Evolutionary conservation across 495 filamentous ascomycete species (phyloP).

Genomic region (Xylaria telfairii): DNA sequence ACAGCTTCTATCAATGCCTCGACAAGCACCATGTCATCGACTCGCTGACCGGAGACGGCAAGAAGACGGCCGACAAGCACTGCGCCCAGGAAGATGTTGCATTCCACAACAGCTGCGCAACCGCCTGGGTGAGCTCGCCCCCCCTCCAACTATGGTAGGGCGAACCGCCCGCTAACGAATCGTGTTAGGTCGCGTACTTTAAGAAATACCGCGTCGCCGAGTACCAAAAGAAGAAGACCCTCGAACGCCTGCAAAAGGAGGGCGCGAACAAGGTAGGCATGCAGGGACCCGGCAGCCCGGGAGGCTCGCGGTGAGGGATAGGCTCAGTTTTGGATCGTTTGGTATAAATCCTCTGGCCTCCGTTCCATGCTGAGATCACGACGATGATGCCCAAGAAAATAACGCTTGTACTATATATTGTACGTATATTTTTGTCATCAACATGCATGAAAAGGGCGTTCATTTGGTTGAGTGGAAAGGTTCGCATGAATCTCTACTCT

Average conservation of each 20-base stretch:
- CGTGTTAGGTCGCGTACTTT: conserved; percentile 87
- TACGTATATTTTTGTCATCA: conserved; percentile 14
- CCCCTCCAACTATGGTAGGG: background rate
- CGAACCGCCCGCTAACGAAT: background rate
- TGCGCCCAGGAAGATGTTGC: conserved; percentile 69
- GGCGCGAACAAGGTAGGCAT: conserved; percentile 69
- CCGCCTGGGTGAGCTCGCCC: conserved; percentile 71
- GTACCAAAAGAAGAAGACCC: conserved; percentile 76
- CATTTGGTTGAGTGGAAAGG: background rate
- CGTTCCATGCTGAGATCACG: background rate
- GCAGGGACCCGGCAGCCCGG: conserved; percentile 24
- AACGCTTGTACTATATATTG: conserved; percentile 20
- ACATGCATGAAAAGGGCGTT: conserved; percentile 16
- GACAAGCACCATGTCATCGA: conserved; percentile 84
- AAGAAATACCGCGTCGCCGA: conserved; percentile 95
- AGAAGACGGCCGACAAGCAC: conserved; percentile 64
- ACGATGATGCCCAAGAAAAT: background rate
- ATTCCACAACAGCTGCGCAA: conserved; percentile 79
- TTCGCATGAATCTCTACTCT: background rate
- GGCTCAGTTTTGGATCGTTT: background rate
- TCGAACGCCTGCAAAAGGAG: conserved; percentile 80
- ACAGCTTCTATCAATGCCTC: conserved; percentile 84
- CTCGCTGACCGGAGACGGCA: conserved; percentile 69
- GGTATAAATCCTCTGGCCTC: background rate
- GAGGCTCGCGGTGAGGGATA: background rate